A percentile compares a stretch with the other conserved stretches of the same genome.
These are phyloP conservation scores for Puccinia hordei DNA, from an alignment of 1,284 basidiomycete genomes.

Conservation along the genomic window DNA sequence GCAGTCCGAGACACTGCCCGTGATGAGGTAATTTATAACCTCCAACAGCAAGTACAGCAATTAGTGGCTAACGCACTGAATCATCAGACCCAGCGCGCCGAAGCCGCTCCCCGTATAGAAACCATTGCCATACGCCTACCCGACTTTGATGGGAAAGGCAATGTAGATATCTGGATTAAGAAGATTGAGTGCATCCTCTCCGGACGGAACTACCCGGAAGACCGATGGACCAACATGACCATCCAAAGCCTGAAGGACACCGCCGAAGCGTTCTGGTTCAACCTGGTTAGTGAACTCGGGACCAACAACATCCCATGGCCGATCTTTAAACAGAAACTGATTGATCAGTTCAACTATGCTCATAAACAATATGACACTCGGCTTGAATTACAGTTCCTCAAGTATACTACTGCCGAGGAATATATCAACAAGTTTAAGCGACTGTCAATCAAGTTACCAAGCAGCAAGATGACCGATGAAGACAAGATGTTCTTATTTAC, in stretches of 20 bases:
- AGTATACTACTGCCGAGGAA: background rate
- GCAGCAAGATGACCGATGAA: background rate
- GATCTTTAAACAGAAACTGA: background rate
- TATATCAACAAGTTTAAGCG: background rate
- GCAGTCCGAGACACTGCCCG: too few species aligned
- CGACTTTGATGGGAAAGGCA: background rate
- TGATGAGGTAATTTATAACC: too few species aligned
- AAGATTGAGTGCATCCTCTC: background rate
- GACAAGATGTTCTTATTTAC: background rate
- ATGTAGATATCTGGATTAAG: slow-evolving; percentile 1
- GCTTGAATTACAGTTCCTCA: background rate
- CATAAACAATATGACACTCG: background rate
- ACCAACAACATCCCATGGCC: background rate
- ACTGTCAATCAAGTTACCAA: background rate
- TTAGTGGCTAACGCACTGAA: too few species aligned
- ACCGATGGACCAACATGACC: background rate
- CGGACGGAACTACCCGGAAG: background rate
- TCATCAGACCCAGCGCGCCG: too few species aligned
- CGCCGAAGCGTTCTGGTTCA: background rate
- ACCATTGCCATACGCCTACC: background rate
- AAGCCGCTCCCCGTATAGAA: too few species aligned
- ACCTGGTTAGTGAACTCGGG: background rate
- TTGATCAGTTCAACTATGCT: background rate
- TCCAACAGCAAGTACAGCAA: too few species aligned
- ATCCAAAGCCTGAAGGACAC: background rate